Base-by-base conservation (phyloP, 306 rosid species). In the Biancaea sappan region DNA sequence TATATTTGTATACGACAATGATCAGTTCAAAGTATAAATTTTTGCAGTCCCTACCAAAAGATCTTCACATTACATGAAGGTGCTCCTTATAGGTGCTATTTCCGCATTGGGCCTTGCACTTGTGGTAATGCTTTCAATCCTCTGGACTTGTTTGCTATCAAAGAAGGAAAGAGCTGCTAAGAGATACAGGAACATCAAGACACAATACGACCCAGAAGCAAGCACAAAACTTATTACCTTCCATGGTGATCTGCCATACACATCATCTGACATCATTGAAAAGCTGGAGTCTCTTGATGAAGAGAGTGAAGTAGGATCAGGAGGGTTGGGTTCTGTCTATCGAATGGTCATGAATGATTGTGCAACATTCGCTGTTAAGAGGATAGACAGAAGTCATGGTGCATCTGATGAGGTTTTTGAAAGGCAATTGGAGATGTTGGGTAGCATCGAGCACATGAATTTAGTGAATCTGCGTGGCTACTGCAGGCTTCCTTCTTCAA, bases 341-440 rank as follows among this genome's bases (percentile, higher is more conserved):
- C 85, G 94, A 41, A 95, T 92, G 99, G 92, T 90, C 51, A 95
- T 95, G 98, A 92, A 88, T 76, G 98, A 95, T 73, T 74, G 92
- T 16, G 94, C 93, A 58, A 83, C 91, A 24, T 95, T 92, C 82
- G 99, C 99, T 35, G 98, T 95, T 66, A 95, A 95, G 86, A 71
- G 85, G 64, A 89, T 95, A 31, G 99, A 95, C 58, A 83, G 93
- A 77, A 84, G 86, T 60, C 85, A 82, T 10, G 88, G 85, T 74
- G 97, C 96, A 72, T 90, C 91, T 5, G 98, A 95, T 78, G 89
- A 95, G 79, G 90, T 84, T 19, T 90, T 95, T 52, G 98, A 95
- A 84, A 87, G 99, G 73, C 93, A 95, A 76, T 76, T 95, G 28
- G 99, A 92, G 84, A 90, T 95, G 37, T 81, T 95, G 83, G 99